Conservation (phyloP, 2,329 filamentous ascomycete species). For the Fragosphaeria purpurea region DNA sequence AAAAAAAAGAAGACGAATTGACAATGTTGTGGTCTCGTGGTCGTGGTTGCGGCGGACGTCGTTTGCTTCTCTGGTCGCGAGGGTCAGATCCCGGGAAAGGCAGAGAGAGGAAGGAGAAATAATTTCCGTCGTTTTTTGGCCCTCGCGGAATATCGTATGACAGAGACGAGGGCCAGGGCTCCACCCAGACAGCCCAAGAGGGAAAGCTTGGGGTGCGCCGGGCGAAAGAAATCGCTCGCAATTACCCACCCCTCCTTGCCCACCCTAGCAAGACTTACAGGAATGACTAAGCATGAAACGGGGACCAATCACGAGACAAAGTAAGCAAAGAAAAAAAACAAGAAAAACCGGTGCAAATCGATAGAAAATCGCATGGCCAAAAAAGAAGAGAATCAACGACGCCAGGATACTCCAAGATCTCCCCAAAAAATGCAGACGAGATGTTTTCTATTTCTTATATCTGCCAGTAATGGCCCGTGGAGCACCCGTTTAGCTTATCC, state of each 20-base stretch:
- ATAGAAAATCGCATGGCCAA: neutral
- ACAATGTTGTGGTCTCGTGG: neutral
- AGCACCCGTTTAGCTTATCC: too few species aligned
- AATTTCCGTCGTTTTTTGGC: slow-evolving; percentile 6
- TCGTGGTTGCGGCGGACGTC: neutral
- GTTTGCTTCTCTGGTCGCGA: neutral
- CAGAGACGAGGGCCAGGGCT: slow-evolving; percentile 2
- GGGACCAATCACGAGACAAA: slow-evolving; percentile 4
- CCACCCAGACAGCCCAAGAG: neutral
- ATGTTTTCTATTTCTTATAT: too few species aligned
- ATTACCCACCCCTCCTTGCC: slow-evolving; percentile 9
- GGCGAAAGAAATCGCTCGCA: slow-evolving; percentile 16
- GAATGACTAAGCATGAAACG: slow-evolving; percentile 2
- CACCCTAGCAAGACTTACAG: neutral
- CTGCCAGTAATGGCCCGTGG: too few species aligned
- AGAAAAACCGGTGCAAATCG: neutral
- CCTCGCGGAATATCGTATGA: slow-evolving; percentile 13
- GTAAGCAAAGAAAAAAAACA: slow-evolving; percentile 1
- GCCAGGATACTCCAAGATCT: too few species aligned
- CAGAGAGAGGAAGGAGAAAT: slow-evolving; percentile 6
- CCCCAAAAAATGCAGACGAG: too few species aligned
- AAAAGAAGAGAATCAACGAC: too few species aligned
- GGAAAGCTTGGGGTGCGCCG: slow-evolving; percentile 3
- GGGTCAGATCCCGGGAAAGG: slow-evolving; percentile 6
- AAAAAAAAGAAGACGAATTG: neutral